phyloP scores from a whole-genome alignment of 495 filamentous ascomycete species.

The Xylaria bambusicola region DNA sequence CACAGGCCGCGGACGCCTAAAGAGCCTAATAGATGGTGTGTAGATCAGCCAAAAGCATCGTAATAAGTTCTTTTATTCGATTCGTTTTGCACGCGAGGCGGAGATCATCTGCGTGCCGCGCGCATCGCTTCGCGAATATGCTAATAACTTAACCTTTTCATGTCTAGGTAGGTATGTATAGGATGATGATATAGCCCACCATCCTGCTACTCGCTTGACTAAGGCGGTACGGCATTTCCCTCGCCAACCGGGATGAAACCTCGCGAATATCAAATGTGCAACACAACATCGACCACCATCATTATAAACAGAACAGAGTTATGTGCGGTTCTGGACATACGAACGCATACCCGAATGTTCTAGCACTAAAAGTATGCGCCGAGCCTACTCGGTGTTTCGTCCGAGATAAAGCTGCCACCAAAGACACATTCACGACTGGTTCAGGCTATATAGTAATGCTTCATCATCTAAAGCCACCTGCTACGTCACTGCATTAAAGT shows the following conservation, averaged over 20 bases:
- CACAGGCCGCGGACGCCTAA: constrained; percentile 13
- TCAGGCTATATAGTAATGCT: constrained; percentile 6
- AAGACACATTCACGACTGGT: background rate
- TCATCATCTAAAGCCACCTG: background rate
- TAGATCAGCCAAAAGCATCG: constrained; percentile 13
- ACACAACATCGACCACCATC: background rate
- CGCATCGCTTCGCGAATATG: constrained; percentile 19
- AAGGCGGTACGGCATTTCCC: constrained; percentile 10
- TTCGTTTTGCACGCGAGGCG: constrained; percentile 10
- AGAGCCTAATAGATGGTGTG: constrained; percentile 18
- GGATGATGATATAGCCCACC: background rate
- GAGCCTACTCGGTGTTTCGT: background rate
- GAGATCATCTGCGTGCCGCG: constrained; percentile 18
- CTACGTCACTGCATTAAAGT: constrained; percentile 10
- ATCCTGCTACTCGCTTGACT: constrained; percentile 5
- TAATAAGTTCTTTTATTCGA: constrained; percentile 10
- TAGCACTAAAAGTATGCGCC: background rate
- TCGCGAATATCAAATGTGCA: constrained; percentile 1
- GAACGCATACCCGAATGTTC: constrained; percentile 4
- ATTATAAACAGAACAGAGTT: constrained; percentile 10
- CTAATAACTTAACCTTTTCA: constrained; percentile 2
- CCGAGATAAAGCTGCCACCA: background rate
- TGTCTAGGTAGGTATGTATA: constrained; percentile 3
- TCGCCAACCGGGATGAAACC: constrained; percentile 21
- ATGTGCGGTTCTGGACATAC: background rate